A percentile compares a stretch with the other conserved stretches of the same genome.
These are phyloP conservation scores for Esteya vermicola DNA, from an alignment of 2,329 filamentous ascomycete genomes.

Conservation along the genomic window DNA sequence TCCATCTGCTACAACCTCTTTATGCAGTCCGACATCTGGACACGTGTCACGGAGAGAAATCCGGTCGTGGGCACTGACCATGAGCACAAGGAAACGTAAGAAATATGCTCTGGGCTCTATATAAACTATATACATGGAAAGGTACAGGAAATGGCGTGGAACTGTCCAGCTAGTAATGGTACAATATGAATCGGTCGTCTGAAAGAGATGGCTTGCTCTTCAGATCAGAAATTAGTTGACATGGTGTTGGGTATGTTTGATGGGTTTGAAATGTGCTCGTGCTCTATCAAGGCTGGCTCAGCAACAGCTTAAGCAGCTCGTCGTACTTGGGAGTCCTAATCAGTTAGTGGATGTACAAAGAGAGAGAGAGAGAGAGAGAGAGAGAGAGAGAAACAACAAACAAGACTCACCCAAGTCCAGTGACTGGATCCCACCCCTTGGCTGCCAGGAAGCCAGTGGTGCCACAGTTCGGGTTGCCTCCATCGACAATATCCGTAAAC, in stretches of 20 bases:
- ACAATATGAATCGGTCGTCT: too few relatives aligned
- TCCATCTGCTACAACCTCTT: slow-evolving; percentile 15
- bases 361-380: too few relatives aligned
- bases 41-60: slow-evolving; percentile 6
- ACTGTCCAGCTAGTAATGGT: too few relatives aligned
- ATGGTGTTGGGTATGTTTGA: too few relatives aligned
- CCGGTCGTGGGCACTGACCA: not conserved
- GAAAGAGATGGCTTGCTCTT: not conserved
- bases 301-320: slow-evolving; percentile 11
- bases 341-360: not conserved
- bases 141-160: too few relatives aligned
- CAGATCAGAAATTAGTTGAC: not conserved
- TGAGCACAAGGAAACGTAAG: too few relatives aligned
- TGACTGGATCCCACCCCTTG: slow-evolving; percentile 15
- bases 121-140: too few relatives aligned
- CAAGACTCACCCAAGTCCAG: slow-evolving; percentile 11
- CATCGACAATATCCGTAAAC: slow-evolving; percentile 16
- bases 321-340: slow-evolving; percentile 11
- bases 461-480: slow-evolving; percentile 18
- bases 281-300: slow-evolving; percentile 9
- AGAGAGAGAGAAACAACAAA: not conserved
- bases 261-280: too few relatives aligned
- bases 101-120: too few relatives aligned
- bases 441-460: slow-evolving; percentile 16
- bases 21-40: slow-evolving; percentile 16